Evolutionary conservation across 176 grass and related monocot genomes (phyloP).

Genomic region (Musa acuminata): DNA sequence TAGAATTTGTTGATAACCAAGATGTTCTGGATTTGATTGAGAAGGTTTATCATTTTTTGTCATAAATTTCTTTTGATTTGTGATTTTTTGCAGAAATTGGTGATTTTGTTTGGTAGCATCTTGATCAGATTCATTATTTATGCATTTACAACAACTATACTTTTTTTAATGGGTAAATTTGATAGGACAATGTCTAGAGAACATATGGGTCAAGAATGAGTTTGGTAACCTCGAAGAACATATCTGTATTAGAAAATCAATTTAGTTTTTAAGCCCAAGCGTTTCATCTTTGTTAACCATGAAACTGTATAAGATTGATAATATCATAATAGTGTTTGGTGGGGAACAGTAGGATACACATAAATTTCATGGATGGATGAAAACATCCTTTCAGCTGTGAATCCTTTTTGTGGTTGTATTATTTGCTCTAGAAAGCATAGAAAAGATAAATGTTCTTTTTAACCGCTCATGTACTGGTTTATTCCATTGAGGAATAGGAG

Average conservation of each 20-base stretch:
- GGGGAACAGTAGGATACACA: not conserved
- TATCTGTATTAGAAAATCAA: not conserved
- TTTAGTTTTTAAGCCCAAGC: not conserved
- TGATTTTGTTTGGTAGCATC: not conserved
- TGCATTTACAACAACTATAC: no score
- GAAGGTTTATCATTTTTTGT: constrained; percentile 39
- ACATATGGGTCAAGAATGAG: no score
- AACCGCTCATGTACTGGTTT: not conserved
- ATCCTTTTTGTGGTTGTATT: not conserved
- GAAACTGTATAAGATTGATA: not conserved
- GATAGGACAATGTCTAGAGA: no score
- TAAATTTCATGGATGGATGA: not conserved
- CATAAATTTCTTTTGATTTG: not conserved
- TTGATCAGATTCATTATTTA: no score
- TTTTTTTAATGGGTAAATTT: no score
- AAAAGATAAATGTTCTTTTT: not conserved
- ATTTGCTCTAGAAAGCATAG: not conserved
- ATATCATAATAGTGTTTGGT: not conserved
- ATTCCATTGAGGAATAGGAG: not conserved
- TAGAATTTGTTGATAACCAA: constrained; percentile 97
- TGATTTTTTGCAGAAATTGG: not conserved
- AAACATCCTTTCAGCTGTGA: not conserved
- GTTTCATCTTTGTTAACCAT: not conserved
- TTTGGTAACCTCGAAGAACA: no score
- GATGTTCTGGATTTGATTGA: constrained; percentile 94